Evolutionary conservation across 2,329 filamentous ascomycete genomes (phyloP).

Genomic region (Pseudogymnoascus sp.): DNA sequence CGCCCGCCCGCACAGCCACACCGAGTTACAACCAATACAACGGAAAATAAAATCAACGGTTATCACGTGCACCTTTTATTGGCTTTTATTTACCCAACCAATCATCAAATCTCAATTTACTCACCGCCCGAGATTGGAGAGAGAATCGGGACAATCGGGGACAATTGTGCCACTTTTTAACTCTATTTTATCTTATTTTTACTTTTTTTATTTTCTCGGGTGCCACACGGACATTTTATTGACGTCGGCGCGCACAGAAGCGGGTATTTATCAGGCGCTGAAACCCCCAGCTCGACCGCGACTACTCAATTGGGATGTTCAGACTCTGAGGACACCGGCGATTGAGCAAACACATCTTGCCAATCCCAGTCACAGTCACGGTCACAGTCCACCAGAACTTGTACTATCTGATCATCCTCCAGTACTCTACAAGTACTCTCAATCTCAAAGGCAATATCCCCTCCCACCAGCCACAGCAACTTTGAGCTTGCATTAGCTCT

Average conservation of each 20-base stretch:
- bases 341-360: neutral
- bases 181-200: conserved; percentile 8
- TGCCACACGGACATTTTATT: neutral
- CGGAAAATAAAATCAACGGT: neutral
- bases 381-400: neutral
- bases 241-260: neutral
- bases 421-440: neutral
- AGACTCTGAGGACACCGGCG: neutral
- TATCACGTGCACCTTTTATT: neutral
- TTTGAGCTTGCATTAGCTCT: neutral
- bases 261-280: neutral
- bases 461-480: neutral
- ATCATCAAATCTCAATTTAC: neutral
- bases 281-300: neutral
- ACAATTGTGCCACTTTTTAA: neutral
- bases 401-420: neutral
- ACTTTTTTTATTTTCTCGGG: neutral
- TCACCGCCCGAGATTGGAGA: neutral
- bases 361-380: neutral
- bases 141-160: neutral
- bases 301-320: neutral
- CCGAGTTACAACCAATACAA: neutral
- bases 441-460: neutral
- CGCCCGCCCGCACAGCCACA: neutral
- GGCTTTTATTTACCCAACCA: neutral